Evolutionary conservation across 2,329 filamentous ascomycete species (phyloP), one percentile per base, ranked within the genome.

Genomic region (Orbilia javanica): DNA sequence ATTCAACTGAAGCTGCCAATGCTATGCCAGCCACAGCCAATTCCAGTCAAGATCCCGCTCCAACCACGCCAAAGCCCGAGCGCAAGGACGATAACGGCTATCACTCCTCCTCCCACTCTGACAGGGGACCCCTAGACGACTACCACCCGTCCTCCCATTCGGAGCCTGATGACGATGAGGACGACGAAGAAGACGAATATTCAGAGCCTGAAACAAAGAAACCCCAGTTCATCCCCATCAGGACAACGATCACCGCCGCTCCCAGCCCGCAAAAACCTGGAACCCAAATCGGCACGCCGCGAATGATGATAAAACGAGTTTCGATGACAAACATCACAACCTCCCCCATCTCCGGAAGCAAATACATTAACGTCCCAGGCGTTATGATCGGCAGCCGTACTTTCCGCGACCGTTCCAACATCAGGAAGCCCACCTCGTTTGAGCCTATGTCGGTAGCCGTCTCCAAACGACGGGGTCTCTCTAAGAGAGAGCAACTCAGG

Each of bases 251-350:
- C 36, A 65, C 66, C 18, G n/a, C 63, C 8, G 31, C 65, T 52
- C 18, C 53, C 6, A 36, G 66, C 22, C 55, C 55, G 3, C 66
- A 65, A 29, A 60, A 31, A 13, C 31, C 44, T 2, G n/a, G n/a
- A n/a, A 78, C 34, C 18, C 67, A 67, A 29, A 18, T 44, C 7
- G 74, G 67, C 18, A 78, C 74, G 5, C 74, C 74, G 3, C 74
- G 74, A 36, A 78, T 78, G 74, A 72, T 78, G 74, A 69, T 78
- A 42, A 78, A 78, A 36, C 60, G 74, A 48, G 74, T 78, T 25
- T 78, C 74, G 4, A 78, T 78, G 74, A 78, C 74, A 6, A 78
- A 78, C 67, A 27, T 72, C 25, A 78, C 74, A 5, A 78, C 74
- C 27, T 78, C 74, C 4, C 74, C 74, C 0, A 63, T 78, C 34